These are phyloP conservation scores for Cadophora luteo-olivacea DNA, from an alignment of 2,329 filamentous ascomycete genomes.

Conservation along the genomic window DNA sequence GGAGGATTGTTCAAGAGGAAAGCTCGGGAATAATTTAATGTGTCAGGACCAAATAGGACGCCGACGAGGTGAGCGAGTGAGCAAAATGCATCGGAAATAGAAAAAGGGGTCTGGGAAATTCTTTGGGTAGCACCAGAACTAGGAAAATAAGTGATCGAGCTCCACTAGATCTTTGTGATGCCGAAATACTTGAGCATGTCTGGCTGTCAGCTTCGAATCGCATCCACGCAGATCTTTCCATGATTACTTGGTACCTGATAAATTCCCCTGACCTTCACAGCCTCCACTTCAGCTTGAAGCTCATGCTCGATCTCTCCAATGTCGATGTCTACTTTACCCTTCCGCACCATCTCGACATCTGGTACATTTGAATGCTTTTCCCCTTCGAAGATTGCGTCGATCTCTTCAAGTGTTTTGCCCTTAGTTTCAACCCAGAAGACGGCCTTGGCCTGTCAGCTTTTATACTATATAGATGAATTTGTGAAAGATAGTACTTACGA, in stretches of 20 bases:
- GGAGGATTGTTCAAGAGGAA: neutral
- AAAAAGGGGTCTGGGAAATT: no score
- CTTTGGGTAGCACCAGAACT: no score
- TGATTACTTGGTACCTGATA: neutral
- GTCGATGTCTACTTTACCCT: slow-evolving; percentile 25
- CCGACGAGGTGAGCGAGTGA: no score
- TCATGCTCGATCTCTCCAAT: slow-evolving; percentile 7
- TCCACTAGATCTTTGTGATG: no score
- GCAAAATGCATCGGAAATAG: no score
- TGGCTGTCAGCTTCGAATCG: no score
- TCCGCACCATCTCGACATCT: slow-evolving; percentile 29
- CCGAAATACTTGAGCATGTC: no score
- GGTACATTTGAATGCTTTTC: slow-evolving; percentile 41
- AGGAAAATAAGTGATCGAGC: no score
- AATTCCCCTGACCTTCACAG: slow-evolving; percentile 3
- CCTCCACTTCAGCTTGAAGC: neutral
- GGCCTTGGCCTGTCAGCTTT: slow-evolving; percentile 12
- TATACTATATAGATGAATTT: neutral
- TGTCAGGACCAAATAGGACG: no score
- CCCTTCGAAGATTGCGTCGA: slow-evolving; percentile 48
- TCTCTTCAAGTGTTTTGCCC: slow-evolving; percentile 48
- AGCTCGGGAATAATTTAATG: no score
- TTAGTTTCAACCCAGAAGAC: slow-evolving; percentile 49
- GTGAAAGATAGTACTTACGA: slow-evolving; percentile 38
- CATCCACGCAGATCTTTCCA: no score